phyloP scores from a whole-genome alignment of 495 filamentous ascomycete genomes.

The Penicillium subrubescens region DNA sequence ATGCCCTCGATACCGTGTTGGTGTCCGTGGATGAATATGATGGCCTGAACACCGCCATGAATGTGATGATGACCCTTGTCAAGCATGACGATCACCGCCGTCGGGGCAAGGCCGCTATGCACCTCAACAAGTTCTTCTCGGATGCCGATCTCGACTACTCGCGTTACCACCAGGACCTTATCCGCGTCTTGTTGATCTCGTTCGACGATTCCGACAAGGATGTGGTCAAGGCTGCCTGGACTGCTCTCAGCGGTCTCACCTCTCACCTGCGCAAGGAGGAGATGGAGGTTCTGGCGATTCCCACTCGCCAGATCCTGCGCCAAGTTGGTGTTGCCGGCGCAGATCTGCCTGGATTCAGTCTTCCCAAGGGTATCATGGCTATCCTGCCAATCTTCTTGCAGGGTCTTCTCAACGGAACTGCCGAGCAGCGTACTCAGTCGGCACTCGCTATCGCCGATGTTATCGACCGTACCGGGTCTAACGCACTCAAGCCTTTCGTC shows the following conservation, averaged over 20 bases:
- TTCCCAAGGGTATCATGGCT: conserved; percentile 97
- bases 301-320: conserved; percentile 79
- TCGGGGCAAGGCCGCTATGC: conserved; percentile 72
- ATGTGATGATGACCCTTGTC: conserved; percentile 78
- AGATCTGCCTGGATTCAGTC: conserved; percentile 82
- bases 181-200: conserved; percentile 82
- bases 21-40: conserved; percentile 94
- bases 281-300: conserved; percentile 91
- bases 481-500: conserved; percentile 87
- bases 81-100: conserved; percentile 92
- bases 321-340: conserved; percentile 87
- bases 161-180: conserved; percentile 90
- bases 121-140: conserved; percentile 87
- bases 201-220: conserved; percentile 84
- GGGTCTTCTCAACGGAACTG: conserved; percentile 91
- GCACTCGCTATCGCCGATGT: conserved; percentile 95
- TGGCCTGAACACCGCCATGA: conserved; percentile 93
- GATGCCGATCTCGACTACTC: conserved; percentile 84
- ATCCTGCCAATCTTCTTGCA: conserved; percentile 97
- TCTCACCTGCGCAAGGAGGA: conserved; percentile 93
- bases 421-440: conserved; percentile 87
- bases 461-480: conserved; percentile 82
- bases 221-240: conserved; percentile 93
- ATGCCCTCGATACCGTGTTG: conserved; percentile 82
- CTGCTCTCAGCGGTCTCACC: conserved; percentile 83